Evolutionary conservation across 371 early-diverging fungal species (phyloP).

Genomic region (Mortierella sp.): DNA sequence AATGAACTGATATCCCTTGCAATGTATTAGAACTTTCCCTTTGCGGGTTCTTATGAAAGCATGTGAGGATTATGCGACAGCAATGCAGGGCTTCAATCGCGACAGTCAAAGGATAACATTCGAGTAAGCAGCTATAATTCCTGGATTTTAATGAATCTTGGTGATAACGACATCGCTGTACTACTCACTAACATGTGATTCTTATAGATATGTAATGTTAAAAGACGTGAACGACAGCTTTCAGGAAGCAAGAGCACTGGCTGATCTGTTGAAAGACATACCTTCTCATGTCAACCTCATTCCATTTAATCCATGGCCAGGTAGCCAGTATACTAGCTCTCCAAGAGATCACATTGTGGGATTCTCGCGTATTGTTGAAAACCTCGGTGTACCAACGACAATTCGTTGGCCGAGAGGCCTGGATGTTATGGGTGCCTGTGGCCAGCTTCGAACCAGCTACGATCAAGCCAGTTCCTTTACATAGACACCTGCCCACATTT

Average conservation of each 20-base stretch:
- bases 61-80: slow-evolving; percentile 70
- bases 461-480: no score
- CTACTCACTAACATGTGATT: not conserved
- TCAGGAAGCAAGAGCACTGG: slow-evolving; percentile 76
- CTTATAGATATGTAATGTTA: slow-evolving; percentile 84
- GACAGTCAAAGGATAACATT: slow-evolving; percentile 74
- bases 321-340: slow-evolving; percentile 69
- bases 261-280: slow-evolving; percentile 68
- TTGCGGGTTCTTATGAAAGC: slow-evolving; percentile 79
- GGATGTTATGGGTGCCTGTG: slow-evolving; percentile 85
- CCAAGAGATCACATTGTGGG: slow-evolving; percentile 63
- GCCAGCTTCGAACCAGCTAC: slow-evolving; percentile 63
- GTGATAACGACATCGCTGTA: not conserved
- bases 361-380: slow-evolving; percentile 63
- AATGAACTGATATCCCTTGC: not conserved
- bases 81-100: slow-evolving; percentile 57
- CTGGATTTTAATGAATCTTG: not conserved
- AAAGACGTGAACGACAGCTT: slow-evolving; percentile 83
- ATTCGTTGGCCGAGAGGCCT: slow-evolving; percentile 70
- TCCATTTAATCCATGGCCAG: slow-evolving; percentile 88
- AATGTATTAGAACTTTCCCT: slow-evolving; percentile 67
- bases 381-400: slow-evolving; percentile 66
- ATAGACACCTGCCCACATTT: no score
- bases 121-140: slow-evolving; percentile 62
- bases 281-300: slow-evolving; percentile 91